Conservation (phyloP, 148 eudicot genomes). For the Nepenthes gracilis region DNA sequence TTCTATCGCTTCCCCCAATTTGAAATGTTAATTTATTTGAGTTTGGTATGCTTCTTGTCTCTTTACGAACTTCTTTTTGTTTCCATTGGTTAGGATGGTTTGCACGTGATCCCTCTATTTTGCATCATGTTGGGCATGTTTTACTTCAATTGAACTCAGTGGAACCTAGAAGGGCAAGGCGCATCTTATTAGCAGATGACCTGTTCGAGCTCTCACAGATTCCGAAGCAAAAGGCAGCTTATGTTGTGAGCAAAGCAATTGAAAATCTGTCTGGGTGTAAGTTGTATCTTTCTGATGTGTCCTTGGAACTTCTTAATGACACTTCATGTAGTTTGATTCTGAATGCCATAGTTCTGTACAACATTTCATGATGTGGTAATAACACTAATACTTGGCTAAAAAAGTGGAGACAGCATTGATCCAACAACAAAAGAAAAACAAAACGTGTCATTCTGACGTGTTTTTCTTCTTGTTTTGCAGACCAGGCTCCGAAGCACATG, state of each 20-base stretch:
- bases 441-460: neutral
- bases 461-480: conserved; percentile 29
- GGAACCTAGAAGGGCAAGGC: conserved; percentile 54
- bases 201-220: conserved; percentile 65
- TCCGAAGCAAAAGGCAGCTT: conserved; percentile 44
- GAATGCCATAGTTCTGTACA: neutral
- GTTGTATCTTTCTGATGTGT: conserved; percentile 13
- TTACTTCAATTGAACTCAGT: conserved; percentile 49
- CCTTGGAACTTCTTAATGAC: neutral
- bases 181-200: conserved; percentile 67
- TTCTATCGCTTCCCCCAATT: too few species aligned
- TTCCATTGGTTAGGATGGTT: conserved; percentile 48
- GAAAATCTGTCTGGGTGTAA: conserved; percentile 72
- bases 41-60: neutral
- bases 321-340: neutral
- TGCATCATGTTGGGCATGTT: conserved; percentile 67
- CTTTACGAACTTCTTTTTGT: neutral
- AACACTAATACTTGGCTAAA: neutral
- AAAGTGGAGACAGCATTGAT: neutral
- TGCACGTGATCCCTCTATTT: conserved; percentile 68
- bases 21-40: too few species aligned
- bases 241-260: conserved; percentile 40
- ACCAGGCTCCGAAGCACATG: conserved; percentile 51
- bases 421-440: neutral
- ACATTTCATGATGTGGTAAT: conserved; percentile 1